Evolutionary conservation across 352 stramenopile species (phyloP).

Genomic region (Pythium dissimile): DNA sequence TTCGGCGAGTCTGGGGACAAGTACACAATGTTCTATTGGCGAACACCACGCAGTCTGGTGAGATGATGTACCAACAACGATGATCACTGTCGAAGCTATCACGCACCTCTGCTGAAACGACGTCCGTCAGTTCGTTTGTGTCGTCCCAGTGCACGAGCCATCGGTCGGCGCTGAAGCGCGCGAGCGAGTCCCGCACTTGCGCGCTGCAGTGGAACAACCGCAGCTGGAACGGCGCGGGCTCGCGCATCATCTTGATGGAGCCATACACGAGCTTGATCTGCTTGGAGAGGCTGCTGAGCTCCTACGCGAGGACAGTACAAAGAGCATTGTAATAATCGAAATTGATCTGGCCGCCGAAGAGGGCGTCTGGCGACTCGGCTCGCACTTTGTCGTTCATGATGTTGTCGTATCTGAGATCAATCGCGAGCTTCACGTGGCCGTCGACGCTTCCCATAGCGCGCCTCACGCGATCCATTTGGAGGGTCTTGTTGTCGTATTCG

Average conservation of each 20-base stretch:
- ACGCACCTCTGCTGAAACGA: constrained; percentile 30
- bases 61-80: too few relatives aligned
- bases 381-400: constrained; percentile 82
- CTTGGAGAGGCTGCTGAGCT: constrained; percentile 67
- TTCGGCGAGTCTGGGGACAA: constrained; percentile 71
- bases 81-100: too few relatives aligned
- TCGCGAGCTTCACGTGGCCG: constrained; percentile 40
- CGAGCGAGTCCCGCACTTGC: constrained; percentile 41
- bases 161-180: constrained; percentile 55
- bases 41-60: too few relatives aligned
- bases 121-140: constrained; percentile 26
- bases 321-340: too few relatives aligned
- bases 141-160: constrained; percentile 63
- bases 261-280: constrained; percentile 78
- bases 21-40: constrained; percentile 74
- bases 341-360: too few relatives aligned
- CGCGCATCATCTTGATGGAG: constrained; percentile 51
- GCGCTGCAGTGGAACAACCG: constrained; percentile 55
- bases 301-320: too few relatives aligned
- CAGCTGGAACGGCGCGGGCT: constrained; percentile 51
- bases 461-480: constrained; percentile 29
- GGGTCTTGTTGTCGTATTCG: constrained; percentile 34
- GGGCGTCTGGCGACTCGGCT: too few relatives aligned
- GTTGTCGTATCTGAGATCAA: constrained; percentile 69
- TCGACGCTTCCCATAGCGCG: constrained; percentile 20